phyloP scores from a whole-genome alignment of 441 rosid species.

The Corymbia calophylla region DNA sequence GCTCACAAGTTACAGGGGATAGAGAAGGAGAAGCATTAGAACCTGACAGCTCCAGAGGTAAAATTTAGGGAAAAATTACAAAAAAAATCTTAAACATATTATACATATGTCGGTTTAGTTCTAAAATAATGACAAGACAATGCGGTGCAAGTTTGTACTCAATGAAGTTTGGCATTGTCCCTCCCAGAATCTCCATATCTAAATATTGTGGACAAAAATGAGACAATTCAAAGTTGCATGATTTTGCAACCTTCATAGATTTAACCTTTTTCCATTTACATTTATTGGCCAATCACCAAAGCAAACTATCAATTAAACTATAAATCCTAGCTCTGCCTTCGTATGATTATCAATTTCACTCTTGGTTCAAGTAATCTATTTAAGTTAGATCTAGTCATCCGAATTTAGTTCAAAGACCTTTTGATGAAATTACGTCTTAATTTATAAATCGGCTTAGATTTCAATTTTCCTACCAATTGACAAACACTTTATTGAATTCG shows the following conservation, averaged over 20 bases:
- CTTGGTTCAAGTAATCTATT: background rate
- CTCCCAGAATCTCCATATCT: background rate
- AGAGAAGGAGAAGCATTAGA: background rate
- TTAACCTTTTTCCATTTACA: background rate
- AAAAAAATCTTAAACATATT: too few relatives aligned
- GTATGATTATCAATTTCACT: background rate
- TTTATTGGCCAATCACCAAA: background rate
- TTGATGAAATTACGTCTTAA: background rate
- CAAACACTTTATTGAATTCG: background rate
- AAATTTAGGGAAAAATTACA: background rate
- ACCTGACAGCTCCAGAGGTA: background rate
- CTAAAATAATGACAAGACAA: background rate
- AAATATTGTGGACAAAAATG: background rate
- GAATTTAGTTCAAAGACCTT: background rate
- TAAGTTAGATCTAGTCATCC: background rate
- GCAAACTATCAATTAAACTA: background rate
- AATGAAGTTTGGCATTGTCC: background rate
- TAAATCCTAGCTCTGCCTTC: background rate
- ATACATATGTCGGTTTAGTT: fast-evolving
- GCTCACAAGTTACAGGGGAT: background rate
- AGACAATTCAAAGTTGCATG: background rate
- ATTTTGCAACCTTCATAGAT: background rate
- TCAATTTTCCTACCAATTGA: background rate
- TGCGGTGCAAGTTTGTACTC: background rate
- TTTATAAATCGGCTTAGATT: fast-evolving